A percentile compares a stretch with the other conserved stretches of the same genome.
Evolutionary conservation across 2,329 filamentous ascomycete genomes (phyloP).

Genomic region (Corynespora cassiicola): DNA sequence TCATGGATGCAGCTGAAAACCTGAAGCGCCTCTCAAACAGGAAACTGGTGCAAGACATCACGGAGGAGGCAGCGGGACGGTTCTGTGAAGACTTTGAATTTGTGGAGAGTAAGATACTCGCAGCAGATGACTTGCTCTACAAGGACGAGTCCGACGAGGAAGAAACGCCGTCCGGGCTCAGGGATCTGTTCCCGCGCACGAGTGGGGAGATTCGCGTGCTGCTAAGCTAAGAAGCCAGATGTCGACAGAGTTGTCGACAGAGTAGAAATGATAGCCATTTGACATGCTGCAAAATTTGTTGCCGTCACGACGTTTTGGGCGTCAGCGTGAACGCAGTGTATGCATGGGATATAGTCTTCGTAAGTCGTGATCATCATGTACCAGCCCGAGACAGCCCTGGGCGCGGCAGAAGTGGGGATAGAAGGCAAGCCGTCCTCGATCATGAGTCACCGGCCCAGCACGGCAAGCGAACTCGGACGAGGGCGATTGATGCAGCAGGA

Average conservation of each 20-base stretch:
- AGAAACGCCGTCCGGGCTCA: constrained; percentile 49
- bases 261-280: background rate
- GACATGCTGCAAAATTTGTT: background rate
- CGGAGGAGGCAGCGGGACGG: constrained; percentile 79
- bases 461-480: too few relatives aligned
- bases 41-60: constrained; percentile 74
- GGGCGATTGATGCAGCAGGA: too few relatives aligned
- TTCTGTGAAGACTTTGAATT: constrained; percentile 88
- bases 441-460: too few relatives aligned
- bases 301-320: background rate
- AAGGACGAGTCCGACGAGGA: constrained; percentile 44
- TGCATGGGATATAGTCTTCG: too few relatives aligned
- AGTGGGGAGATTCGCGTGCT: constrained; percentile 69
- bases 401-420: too few relatives aligned
- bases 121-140: constrained; percentile 60
- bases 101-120: constrained; percentile 67
- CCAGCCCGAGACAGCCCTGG: too few relatives aligned
- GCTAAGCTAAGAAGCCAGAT: constrained; percentile 56
- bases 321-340: too few relatives aligned
- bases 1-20: constrained; percentile 89
- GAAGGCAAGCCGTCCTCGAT: too few relatives aligned
- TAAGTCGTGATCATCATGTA: too few relatives aligned
- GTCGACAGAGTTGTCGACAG: background rate
- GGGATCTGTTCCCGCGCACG: constrained; percentile 68
- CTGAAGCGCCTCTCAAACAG: constrained; percentile 77